A percentile compares a stretch with the other conserved stretches of the same genome.
phyloP scores from a whole-genome alignment of 306 rosid genomes.

The Castanea sativa region DNA sequence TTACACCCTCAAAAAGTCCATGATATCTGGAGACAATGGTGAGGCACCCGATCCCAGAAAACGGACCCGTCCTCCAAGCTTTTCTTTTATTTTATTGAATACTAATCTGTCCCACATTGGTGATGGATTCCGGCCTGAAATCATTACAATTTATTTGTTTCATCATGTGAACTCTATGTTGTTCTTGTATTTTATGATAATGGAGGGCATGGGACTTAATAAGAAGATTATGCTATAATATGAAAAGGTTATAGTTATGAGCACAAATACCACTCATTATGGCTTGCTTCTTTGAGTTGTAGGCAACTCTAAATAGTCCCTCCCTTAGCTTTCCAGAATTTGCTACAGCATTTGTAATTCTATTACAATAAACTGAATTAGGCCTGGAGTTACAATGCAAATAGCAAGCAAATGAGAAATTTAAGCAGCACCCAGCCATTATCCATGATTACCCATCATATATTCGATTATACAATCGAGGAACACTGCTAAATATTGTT shows the following conservation, averaged over 20 bases:
- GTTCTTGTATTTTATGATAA: neutral
- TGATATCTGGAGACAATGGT: constrained; percentile 89
- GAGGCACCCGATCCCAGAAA: constrained; percentile 91
- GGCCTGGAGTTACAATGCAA: neutral
- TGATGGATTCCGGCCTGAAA: constrained; percentile 82
- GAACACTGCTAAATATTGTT: constrained; percentile 92
- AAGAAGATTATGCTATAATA: neutral
- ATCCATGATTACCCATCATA: constrained; percentile 72
- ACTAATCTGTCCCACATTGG: constrained; percentile 96
- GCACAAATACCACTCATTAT: constrained; percentile 59
- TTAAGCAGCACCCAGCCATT: constrained; percentile 2
- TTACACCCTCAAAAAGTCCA: constrained; percentile 95
- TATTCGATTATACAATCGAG: constrained; percentile 93
- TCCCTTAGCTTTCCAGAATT: constrained; percentile 86
- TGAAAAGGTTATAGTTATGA: neutral
- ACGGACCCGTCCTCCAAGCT: constrained; percentile 95
- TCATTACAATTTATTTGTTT: neutral
- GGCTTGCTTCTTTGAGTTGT: constrained; percentile 88
- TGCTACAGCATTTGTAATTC: constrained; percentile 78
- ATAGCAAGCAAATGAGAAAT: constrained; percentile 9
- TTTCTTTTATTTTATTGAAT: constrained; percentile 93
- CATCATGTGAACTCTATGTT: neutral
- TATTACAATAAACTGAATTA: constrained; percentile 27
- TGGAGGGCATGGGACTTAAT: neutral
- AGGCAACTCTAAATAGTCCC: constrained; percentile 85